phyloP scores from a whole-genome alignment of 192 early-diverging fungal species.

The Obelidium mucronatum region DNA sequence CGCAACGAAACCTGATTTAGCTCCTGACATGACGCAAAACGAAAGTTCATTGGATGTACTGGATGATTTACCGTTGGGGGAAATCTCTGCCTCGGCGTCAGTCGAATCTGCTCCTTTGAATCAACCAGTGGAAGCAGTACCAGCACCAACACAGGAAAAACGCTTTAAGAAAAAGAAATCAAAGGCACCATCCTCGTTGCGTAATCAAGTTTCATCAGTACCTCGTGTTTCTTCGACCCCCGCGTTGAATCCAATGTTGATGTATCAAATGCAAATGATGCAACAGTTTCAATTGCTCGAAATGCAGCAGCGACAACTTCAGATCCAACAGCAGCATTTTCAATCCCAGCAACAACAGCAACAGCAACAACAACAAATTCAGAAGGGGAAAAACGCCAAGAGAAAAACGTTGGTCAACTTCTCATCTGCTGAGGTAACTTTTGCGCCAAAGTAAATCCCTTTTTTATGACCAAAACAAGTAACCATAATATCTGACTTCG shows the following conservation, averaged over 20 bases:
- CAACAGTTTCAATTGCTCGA: background rate
- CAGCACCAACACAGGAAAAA: too few species aligned
- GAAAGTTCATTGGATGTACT: too few species aligned
- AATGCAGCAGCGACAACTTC: background rate
- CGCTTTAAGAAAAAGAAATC: background rate
- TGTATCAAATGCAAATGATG: constrained; percentile 17
- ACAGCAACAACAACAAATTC: background rate
- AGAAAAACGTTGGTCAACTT: background rate
- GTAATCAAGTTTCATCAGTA: too few species aligned
- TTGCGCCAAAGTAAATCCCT: too few species aligned
- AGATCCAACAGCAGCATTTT: background rate
- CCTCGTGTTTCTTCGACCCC: too few species aligned
- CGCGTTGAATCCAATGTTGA: background rate
- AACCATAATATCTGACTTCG: too few species aligned
- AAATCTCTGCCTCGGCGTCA: too few species aligned
- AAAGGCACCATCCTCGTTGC: background rate
- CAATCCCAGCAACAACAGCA: background rate
- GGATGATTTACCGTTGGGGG: too few species aligned
- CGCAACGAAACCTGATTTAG: background rate
- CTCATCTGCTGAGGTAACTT: background rate
- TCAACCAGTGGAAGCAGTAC: too few species aligned
- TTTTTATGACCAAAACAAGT: too few species aligned
- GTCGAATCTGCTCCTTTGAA: too few species aligned
- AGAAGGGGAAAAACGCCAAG: background rate
- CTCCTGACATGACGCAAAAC: background rate